Evolutionary conservation across 1,139 yeast genomes (phyloP), one percentile per base, ranked within the genome.

Genomic region (Lodderomyces jiufengensis): DNA sequence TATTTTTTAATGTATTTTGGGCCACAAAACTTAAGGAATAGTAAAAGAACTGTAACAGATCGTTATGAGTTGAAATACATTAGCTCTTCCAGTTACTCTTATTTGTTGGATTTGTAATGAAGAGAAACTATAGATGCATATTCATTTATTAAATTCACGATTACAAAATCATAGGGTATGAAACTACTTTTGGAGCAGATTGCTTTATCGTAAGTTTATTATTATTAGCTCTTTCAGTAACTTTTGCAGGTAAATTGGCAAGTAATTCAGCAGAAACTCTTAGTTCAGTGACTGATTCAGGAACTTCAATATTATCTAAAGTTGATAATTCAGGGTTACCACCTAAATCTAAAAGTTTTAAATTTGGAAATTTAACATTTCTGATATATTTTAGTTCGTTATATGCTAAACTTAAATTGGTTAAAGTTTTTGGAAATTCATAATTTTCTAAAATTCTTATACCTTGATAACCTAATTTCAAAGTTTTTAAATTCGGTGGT

Each of bases 271-370:
- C 53, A 1, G 74, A 67, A 6, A 69, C 48, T 38, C 62, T 49
- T 33, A 70, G 54, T 28, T 63, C 70, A 2, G 53, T 50, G 2
- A 70, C 59, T 3, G 69, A 57, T 16, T 63, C 66, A 1, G 75
- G 76, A 2, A 69, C 48, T 1, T 56, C 36, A 25, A 69, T 53
- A 36, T 63, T 66, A 37, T 70, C 75, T 16, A 70, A 54, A 31
- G 59, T 63, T 9, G 55, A 48, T 25, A 70, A 53, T 33, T 68
- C 73, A 31, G 61, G 67, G 45, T 70, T 70, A 2, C 74, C 75
- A 45, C 73, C 64, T 26, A 70, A 51, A 46, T 70, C 73, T 31
- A 70, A 49, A 2, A 53, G 49, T 38, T 53, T 58, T 29, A 70
- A 54, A 24, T 57, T 54, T 10, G 72, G 70, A 36, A 69, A 63